A percentile compares a stretch with the other conserved stretches of the same genome.
These are phyloP conservation scores for Xylaria intraflava DNA, from an alignment of 495 filamentous ascomycete genomes.

Conservation along the genomic window DNA sequence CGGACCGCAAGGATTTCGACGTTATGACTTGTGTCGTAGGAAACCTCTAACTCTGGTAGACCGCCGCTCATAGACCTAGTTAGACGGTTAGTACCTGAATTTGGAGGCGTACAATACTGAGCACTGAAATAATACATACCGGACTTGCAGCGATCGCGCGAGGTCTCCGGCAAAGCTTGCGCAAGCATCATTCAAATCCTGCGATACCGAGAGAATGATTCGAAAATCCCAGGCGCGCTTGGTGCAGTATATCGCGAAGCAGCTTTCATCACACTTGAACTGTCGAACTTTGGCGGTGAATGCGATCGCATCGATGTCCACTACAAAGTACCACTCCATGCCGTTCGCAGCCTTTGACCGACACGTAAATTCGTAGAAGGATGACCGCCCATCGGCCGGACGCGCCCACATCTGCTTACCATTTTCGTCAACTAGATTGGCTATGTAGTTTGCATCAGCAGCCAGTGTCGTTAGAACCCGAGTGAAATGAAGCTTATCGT, in stretches of 20 bases:
- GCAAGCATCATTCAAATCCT: conserved; percentile 19
- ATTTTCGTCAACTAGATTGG: conserved; percentile 16
- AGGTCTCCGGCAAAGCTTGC: conserved; percentile 27
- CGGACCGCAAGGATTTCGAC: conserved; percentile 26
- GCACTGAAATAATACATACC: conserved; percentile 24
- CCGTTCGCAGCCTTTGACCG: conserved; percentile 10
- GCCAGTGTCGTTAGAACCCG: conserved; percentile 32
- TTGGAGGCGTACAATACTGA: not conserved
- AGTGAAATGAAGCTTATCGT: conserved; percentile 30
- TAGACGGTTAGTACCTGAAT: conserved; percentile 1
- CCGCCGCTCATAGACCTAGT: conserved; percentile 10
- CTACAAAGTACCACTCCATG: conserved; percentile 28
- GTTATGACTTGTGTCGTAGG: conserved; percentile 9
- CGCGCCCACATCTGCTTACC: conserved; percentile 9
- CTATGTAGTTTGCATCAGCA: conserved; percentile 32
- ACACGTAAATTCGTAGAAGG: conserved; percentile 51
- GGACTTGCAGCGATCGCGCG: conserved; percentile 27
- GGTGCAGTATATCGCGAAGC: conserved; percentile 36
- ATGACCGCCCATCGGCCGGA: conserved; percentile 12
- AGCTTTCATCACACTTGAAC: conserved; percentile 8
- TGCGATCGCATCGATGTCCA: conserved; percentile 41
- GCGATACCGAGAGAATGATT: conserved; percentile 20
- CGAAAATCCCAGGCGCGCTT: conserved; percentile 39
- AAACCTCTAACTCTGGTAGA: conserved; percentile 18
- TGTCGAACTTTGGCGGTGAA: conserved; percentile 24